Conservation (phyloP, 805 yeast species). For the Wickerhamiella alocasiicola region DNA sequence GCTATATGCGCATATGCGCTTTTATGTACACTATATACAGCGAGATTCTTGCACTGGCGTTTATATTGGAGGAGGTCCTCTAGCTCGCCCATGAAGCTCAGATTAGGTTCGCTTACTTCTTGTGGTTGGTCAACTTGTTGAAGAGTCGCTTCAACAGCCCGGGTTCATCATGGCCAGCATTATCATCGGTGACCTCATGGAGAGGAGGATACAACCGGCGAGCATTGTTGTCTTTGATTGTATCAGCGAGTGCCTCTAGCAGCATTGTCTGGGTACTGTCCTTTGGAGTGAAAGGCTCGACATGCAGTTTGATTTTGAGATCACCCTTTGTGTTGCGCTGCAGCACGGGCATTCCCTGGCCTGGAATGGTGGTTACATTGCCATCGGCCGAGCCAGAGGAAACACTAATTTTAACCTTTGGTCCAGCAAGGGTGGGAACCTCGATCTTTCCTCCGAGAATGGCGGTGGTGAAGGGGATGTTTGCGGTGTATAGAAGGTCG, state of each 20-base stretch:
- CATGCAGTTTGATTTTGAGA: conserved; percentile 59
- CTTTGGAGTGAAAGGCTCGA: conserved; percentile 59
- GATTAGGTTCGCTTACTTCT: conserved; percentile 12
- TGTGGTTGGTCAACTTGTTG: conserved; percentile 25
- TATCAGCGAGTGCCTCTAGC: conserved; percentile 89
- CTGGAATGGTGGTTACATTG: conserved; percentile 60
- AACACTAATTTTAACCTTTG: conserved; percentile 60
- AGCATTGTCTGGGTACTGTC: conserved; percentile 78
- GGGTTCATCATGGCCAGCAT: conserved; percentile 14
- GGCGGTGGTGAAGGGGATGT: conserved; percentile 88
- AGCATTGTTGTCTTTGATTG: conserved; percentile 69
- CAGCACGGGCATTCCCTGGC: conserved; percentile 71
- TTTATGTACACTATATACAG: no score
- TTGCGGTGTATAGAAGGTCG: conserved; percentile 51
- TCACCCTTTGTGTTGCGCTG: conserved; percentile 53
- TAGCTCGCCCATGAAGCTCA: no score
- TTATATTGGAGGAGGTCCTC: no score
- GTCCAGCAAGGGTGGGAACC: conserved; percentile 76
- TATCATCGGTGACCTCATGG: conserved; percentile 20
- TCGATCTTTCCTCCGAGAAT: conserved; percentile 85
- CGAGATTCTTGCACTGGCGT: no score
- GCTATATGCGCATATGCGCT: neutral
- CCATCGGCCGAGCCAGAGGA: conserved; percentile 78
- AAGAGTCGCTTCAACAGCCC: conserved; percentile 28
- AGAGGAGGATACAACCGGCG: conserved; percentile 40